These are phyloP conservation scores for Seiridium cupressi DNA, from an alignment of 2,329 filamentous ascomycete species.

Conservation along the genomic window DNA sequence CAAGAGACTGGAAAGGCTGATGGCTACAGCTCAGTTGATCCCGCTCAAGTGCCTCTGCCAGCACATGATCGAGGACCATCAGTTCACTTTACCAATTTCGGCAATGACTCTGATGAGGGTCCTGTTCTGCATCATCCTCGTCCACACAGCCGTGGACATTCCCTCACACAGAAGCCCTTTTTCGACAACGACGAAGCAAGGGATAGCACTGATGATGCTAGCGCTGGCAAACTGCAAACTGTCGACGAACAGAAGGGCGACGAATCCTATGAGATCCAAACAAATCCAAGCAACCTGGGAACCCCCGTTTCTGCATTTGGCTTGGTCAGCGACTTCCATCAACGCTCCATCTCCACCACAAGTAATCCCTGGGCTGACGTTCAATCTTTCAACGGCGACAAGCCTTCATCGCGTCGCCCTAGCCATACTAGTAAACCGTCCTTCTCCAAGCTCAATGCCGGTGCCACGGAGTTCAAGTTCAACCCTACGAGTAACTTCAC, in stretches of 20 bases:
- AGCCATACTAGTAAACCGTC: constrained; percentile 70
- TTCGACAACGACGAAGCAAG: constrained; percentile 51
- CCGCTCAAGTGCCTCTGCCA: constrained; percentile 17
- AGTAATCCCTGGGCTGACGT: constrained; percentile 65
- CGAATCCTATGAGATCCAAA: constrained; percentile 66
- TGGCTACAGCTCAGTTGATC: constrained; percentile 15
- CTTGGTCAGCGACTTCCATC: constrained; percentile 46
- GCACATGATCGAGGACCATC: constrained; percentile 43
- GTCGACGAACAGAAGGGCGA: constrained; percentile 38
- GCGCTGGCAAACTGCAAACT: constrained; percentile 34
- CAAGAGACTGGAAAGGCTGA: constrained; percentile 37
- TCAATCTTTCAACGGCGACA: constrained; percentile 36
- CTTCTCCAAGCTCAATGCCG: constrained; percentile 80
- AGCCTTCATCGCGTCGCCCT: constrained; percentile 36
- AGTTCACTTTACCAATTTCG: constrained; percentile 50
- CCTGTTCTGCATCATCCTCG: constrained; percentile 68
- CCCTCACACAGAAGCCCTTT: constrained; percentile 66
- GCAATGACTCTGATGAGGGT: constrained; percentile 50
- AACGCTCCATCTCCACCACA: constrained; percentile 52
- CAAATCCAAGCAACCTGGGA: constrained; percentile 70
- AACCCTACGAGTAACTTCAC: constrained; percentile 53
- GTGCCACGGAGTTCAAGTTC: constrained; percentile 87
- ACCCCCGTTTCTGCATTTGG: constrained; percentile 57
- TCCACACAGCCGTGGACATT: constrained; percentile 72
- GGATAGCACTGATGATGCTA: constrained; percentile 34